These are phyloP conservation scores for Magnolia changhungtana DNA, from an alignment of 164 flowering plant genomes.

Conservation along the genomic window DNA sequence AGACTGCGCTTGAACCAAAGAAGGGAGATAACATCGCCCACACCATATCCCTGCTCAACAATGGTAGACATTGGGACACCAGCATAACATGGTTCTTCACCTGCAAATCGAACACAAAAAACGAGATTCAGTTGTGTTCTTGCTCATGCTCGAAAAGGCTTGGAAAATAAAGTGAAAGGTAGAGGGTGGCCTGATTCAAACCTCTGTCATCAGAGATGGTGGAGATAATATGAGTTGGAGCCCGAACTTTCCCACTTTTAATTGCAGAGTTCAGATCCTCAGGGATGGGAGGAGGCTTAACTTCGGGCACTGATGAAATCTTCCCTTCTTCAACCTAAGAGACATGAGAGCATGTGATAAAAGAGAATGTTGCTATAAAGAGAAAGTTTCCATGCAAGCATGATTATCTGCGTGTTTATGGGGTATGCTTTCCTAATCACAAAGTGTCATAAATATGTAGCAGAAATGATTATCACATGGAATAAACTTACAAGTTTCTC, in stretches of 20 bases:
- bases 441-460: not conserved
- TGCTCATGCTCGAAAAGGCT: not conserved
- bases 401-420: not conserved
- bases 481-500: constrained; percentile 61
- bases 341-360: not conserved
- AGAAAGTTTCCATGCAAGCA: not conserved
- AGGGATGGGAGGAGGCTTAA: constrained; percentile 91
- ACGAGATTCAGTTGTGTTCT: not conserved
- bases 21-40: constrained; percentile 93
- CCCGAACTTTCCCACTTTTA: constrained; percentile 97
- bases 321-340: constrained; percentile 75
- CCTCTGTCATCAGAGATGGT: constrained; percentile 99
- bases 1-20: constrained; percentile 98
- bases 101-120: constrained; percentile 30
- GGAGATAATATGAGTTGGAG: constrained; percentile 96
- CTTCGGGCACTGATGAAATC: constrained; percentile 71
- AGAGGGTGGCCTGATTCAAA: constrained; percentile 15
- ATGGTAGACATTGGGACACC: constrained; percentile 95
- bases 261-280: constrained; percentile 91
- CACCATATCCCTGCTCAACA: constrained; percentile 80
- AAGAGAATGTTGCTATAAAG: not conserved
- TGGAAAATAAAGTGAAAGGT: not conserved
- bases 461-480: not conserved
- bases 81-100: constrained; percentile 93
- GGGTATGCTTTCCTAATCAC: not conserved